Evolutionary conservation across 2,329 filamentous ascomycete genomes (phyloP).

Genomic region (Xylaria sp.): DNA sequence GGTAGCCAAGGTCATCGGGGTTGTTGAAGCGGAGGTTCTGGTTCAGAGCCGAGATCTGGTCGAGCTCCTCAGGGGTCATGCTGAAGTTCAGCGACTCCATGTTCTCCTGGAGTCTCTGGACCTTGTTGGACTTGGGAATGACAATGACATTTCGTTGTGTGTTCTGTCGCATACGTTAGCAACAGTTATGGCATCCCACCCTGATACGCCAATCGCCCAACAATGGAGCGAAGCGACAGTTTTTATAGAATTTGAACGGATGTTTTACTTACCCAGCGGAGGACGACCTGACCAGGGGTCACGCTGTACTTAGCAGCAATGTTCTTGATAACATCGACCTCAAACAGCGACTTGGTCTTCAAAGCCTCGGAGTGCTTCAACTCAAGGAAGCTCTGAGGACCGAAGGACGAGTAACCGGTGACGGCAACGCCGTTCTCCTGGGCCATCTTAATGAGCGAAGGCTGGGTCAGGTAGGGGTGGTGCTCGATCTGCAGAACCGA

Average conservation of each 20-base stretch:
- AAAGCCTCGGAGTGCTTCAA: conserved; percentile 26
- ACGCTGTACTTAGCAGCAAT: conserved; percentile 52
- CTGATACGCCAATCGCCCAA: too few species aligned
- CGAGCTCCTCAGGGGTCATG: conserved; percentile 47
- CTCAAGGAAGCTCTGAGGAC: conserved; percentile 43
- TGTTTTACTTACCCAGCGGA: conserved; percentile 48
- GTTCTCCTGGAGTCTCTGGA: conserved; percentile 46
- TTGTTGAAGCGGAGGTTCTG: conserved; percentile 52
- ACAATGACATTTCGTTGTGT: conserved; percentile 57
- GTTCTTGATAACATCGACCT: conserved; percentile 41
- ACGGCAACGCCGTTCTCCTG: conserved; percentile 52
- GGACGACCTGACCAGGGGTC: conserved; percentile 58
- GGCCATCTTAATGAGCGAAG: conserved; percentile 49
- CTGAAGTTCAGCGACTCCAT: conserved; percentile 51
- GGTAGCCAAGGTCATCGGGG: conserved; percentile 34
- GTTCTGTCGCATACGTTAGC: conserved; percentile 23
- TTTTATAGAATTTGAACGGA: not conserved
- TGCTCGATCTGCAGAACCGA: conserved; percentile 83
- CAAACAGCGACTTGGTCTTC: conserved; percentile 30
- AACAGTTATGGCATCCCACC: too few species aligned
- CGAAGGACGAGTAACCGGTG: conserved; percentile 61
- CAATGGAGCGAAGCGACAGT: too few species aligned
- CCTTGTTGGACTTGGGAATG: conserved; percentile 57
- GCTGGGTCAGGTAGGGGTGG: conserved; percentile 68
- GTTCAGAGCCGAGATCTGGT: conserved; percentile 48